A percentile compares a stretch with the other conserved stretches of the same genome.
Evolutionary conservation across 305 asterid genomes (phyloP).

Genomic region (Rubia tinctorum): DNA sequence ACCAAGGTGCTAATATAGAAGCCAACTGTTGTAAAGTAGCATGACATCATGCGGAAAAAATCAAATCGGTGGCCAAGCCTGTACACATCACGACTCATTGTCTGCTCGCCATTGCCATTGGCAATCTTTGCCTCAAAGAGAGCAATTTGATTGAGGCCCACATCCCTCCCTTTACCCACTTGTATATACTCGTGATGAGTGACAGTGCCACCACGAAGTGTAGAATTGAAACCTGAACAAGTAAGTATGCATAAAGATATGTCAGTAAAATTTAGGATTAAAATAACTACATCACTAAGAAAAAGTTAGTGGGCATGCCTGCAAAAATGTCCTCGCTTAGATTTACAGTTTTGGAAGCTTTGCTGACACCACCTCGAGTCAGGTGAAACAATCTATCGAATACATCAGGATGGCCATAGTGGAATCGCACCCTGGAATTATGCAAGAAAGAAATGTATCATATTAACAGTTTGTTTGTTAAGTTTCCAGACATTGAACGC

Average conservation of each 20-base stretch:
- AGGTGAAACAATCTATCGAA: constrained; percentile 94
- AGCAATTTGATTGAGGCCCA: constrained; percentile 95
- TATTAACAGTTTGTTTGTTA: neutral
- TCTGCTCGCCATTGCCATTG: constrained; percentile 96
- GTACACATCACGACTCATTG: constrained; percentile 90
- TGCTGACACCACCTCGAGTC: constrained; percentile 96
- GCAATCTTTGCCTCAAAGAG: constrained; percentile 93
- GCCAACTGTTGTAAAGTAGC: constrained; percentile 85
- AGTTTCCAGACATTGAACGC: neutral
- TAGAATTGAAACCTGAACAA: constrained; percentile 86
- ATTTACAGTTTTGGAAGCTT: constrained; percentile 88
- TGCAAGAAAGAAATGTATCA: neutral
- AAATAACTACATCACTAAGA: neutral
- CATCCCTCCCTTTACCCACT: constrained; percentile 99
- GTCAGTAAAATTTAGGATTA: neutral
- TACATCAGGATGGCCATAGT: constrained; percentile 97
- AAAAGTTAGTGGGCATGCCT: constrained; percentile 45
- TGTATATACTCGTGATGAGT: constrained; percentile 98
- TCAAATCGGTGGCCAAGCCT: constrained; percentile 97
- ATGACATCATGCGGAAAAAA: constrained; percentile 96
- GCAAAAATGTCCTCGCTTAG: constrained; percentile 96
- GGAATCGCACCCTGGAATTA: constrained; percentile 87
- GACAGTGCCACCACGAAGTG: constrained; percentile 96
- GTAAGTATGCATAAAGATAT: constrained; percentile 15
- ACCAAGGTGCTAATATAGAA: constrained; percentile 93